Evolutionary conservation across 306 rosid species (phyloP), one percentile per base, ranked within the genome.

Genomic region (Dryas drummondii): DNA sequence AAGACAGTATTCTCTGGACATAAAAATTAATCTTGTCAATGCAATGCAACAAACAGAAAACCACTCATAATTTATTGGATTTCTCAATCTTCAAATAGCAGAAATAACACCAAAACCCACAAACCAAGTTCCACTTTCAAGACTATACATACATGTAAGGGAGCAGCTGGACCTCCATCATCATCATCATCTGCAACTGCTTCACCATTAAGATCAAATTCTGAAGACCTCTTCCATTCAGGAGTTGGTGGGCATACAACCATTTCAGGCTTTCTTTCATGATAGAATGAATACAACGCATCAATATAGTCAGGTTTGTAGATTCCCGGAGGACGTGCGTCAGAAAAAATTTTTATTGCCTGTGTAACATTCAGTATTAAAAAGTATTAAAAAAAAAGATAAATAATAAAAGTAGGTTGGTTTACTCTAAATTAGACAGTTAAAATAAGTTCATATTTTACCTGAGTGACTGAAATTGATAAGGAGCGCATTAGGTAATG

Each of bases 281-380:
- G 99, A 83, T 96, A 96, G 84, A 96, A 96, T 51, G 89, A 8
- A 58, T 96, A 96, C 66, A 96, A 72, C 0, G 91, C 97, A 82
- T 92, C 98, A 79, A 96, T 82, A 49, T 96, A 96, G 76, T 96
- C 98, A 17, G 97, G 94, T 83, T 96, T 96, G 83, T 96, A 96
- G 76, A 96, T 96, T 83, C 99, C 99, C 0, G 99, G 99, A 81
- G 99, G 96, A 14, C 99, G 98, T 75, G 92, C 97, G 0, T 92
- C 96, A 41, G 98, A 79, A 89, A 96, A 96, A 17, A 40, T 64
- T 82, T 88, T 86, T 70, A 96, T 76, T 75, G 99, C 99, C 99
- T 96, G 83, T 53, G 19, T 47, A 68, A 49, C 4, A 76, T 70
- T 51, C 45, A 57, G 79, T 52, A 77, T 26, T 68, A 78, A 79